Evolutionary conservation across 345 rosid species (phyloP).

Genomic region (Reutealis trisperma): DNA sequence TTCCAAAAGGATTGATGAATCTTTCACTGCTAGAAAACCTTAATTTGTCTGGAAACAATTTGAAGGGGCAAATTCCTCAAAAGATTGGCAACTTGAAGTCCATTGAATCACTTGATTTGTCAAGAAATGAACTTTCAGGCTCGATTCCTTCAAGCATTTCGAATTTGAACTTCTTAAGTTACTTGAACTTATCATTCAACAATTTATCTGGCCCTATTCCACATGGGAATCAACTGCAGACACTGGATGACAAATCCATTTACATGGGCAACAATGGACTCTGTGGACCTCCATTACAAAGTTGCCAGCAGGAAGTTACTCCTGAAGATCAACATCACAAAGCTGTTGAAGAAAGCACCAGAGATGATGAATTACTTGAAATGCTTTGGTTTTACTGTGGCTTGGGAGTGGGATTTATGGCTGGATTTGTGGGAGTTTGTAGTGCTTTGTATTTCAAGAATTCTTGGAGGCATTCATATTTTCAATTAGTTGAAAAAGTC

Average conservation of each 20-base stretch:
- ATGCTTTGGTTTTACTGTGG: constrained; percentile 14
- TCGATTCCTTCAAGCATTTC: constrained; percentile 45
- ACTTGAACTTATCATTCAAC: constrained; percentile 52
- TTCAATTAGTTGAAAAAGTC: background rate
- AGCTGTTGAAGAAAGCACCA: background rate
- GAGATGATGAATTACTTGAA: background rate
- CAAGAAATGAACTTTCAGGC: constrained; percentile 36
- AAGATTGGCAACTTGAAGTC: constrained; percentile 24
- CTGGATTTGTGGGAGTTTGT: constrained; percentile 11
- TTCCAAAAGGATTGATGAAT: constrained; percentile 32
- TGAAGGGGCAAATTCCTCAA: constrained; percentile 33
- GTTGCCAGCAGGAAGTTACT: constrained; percentile 13
- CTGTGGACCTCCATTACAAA: constrained; percentile 25
- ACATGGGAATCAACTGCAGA: constrained; percentile 12
- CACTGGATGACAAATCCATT: constrained; percentile 24
- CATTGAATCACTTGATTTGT: constrained; percentile 45
- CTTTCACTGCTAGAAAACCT: constrained; percentile 17
- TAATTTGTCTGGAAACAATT: constrained; percentile 36
- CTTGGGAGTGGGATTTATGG: background rate
- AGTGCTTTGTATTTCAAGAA: constrained; percentile 6
- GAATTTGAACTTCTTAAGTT: constrained; percentile 29
- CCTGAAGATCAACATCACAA: background rate
- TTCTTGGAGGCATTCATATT: constrained; percentile 17
- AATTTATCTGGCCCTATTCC: constrained; percentile 53
- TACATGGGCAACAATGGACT: constrained; percentile 29